A percentile compares a stretch with the other conserved stretches of the same genome.
Evolutionary conservation across 208 protist species (phyloP).

Genomic region (Trypanosoma avium): DNA sequence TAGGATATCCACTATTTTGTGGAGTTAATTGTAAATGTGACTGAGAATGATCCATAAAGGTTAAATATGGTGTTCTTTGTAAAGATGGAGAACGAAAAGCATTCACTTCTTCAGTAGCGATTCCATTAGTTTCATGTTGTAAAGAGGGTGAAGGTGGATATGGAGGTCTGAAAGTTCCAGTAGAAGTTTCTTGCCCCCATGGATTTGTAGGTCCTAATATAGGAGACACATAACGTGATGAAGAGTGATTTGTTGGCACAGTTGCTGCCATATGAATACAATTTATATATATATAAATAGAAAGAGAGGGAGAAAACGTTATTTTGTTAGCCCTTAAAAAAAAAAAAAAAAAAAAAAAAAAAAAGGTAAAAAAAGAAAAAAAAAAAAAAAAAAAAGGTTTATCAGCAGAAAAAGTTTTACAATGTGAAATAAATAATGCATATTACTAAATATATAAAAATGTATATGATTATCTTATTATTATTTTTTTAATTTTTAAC

Average conservation of each 20-base stretch:
- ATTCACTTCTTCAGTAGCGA: background rate
- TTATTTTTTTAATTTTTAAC: too few relatives aligned
- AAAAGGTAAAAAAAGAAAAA: too few relatives aligned
- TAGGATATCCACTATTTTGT: slow-evolving; percentile 1
- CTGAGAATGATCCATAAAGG: background rate
- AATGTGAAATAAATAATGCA: too few relatives aligned
- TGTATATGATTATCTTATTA: too few relatives aligned
- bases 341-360: too few relatives aligned
- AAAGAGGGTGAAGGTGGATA: background rate
- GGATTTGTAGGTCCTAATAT: slow-evolving; percentile 54
- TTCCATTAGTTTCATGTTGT: background rate
- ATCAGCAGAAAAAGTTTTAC: too few relatives aligned
- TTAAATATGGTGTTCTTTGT: background rate
- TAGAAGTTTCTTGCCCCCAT: slow-evolving; percentile 64
- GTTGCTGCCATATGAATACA: background rate
- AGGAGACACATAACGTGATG: slow-evolving; percentile 56
- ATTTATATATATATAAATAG: background rate
- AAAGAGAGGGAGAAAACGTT: too few relatives aligned
- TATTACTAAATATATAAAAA: too few relatives aligned
- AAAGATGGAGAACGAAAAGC: background rate
- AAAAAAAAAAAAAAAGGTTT: too few relatives aligned
- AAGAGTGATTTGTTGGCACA: slow-evolving; percentile 1
- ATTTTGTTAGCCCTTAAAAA: too few relatives aligned
- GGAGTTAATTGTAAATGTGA: background rate
- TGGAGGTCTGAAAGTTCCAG: slow-evolving; percentile 70